phyloP scores from a whole-genome alignment of 2,329 filamentous ascomycete species.

The Cladosporium sp. region DNA sequence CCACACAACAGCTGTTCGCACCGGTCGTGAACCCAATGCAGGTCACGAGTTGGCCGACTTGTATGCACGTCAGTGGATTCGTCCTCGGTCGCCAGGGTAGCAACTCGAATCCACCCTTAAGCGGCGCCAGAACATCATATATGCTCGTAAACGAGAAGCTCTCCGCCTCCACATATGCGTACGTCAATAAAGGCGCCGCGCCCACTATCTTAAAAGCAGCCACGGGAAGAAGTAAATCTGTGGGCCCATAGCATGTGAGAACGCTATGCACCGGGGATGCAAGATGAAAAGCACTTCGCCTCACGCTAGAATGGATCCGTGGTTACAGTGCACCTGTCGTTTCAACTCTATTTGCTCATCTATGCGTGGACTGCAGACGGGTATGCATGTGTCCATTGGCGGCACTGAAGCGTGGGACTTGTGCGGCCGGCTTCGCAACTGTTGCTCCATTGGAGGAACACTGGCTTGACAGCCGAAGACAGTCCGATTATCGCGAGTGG shows the following conservation, averaged over 20 bases:
- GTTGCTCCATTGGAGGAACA: not conserved
- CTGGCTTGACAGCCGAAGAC: slow-evolving; percentile 3
- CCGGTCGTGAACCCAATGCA: slow-evolving; percentile 15
- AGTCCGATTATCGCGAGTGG: not conserved
- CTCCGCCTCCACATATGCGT: slow-evolving; percentile 15
- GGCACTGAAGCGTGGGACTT: slow-evolving; percentile 5
- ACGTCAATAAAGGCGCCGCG: slow-evolving; percentile 5
- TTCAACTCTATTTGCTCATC: slow-evolving; percentile 15
- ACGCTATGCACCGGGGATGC: slow-evolving; percentile 17
- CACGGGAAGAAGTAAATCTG: not conserved
- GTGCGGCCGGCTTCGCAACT: not conserved
- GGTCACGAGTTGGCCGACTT: slow-evolving; percentile 2
- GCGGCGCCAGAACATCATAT: slow-evolving; percentile 4
- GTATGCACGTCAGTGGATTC: slow-evolving; percentile 15
- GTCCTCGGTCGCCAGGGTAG: slow-evolving; percentile 11
- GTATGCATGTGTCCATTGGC: slow-evolving; percentile 11
- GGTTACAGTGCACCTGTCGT: slow-evolving; percentile 7
- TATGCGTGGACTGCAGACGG: not conserved
- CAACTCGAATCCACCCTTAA: not conserved
- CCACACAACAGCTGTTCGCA: slow-evolving; percentile 21
- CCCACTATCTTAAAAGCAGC: slow-evolving; percentile 1
- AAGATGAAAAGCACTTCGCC: slow-evolving; percentile 13
- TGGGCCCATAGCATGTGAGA: slow-evolving; percentile 13
- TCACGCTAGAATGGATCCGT: slow-evolving; percentile 2
- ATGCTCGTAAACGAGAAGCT: not conserved